These are phyloP conservation scores for Echinosophora koreensis DNA, from an alignment of 306 rosid genomes.

Conservation along the genomic window DNA sequence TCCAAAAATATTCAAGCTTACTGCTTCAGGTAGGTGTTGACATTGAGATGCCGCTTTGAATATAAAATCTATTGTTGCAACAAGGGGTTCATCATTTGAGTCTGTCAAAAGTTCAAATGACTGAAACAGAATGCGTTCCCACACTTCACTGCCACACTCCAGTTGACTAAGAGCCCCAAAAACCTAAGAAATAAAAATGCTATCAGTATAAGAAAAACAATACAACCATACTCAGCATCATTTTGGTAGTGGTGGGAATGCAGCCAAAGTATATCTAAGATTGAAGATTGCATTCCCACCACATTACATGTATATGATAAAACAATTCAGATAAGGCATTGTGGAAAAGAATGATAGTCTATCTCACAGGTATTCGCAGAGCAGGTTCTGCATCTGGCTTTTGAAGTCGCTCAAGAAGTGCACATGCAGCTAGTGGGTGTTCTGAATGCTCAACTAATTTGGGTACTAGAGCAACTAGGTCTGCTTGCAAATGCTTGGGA, in stretches of 20 bases:
- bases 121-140: slow-evolving; percentile 90
- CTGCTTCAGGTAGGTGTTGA: slow-evolving; percentile 98
- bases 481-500: slow-evolving; percentile 93
- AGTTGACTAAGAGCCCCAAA: slow-evolving; percentile 90
- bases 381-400: slow-evolving; percentile 94
- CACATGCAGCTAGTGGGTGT: slow-evolving; percentile 93
- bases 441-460: slow-evolving; percentile 97
- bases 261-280: slow-evolving; percentile 23
- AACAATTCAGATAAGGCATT: slow-evolving; percentile 40
- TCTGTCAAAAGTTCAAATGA: slow-evolving; percentile 83
- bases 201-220: slow-evolving; percentile 48
- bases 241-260: slow-evolving; percentile 19
- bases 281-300: slow-evolving; percentile 13
- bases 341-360: slow-evolving; percentile 35
- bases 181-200: slow-evolving; percentile 61
- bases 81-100: slow-evolving; percentile 89
- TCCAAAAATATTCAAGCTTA: slow-evolving; percentile 55
- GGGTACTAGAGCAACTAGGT: slow-evolving; percentile 88
- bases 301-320: slow-evolving; percentile 12
- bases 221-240: slow-evolving; percentile 15
- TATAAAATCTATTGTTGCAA: slow-evolving; percentile 82
- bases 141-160: slow-evolving; percentile 94
- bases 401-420: slow-evolving; percentile 90
- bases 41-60: slow-evolving; percentile 98
- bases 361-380: slow-evolving; percentile 85